Base-by-base conservation (phyloP, 768 basidiomycete species). In the Mycena polygramma region DNA sequence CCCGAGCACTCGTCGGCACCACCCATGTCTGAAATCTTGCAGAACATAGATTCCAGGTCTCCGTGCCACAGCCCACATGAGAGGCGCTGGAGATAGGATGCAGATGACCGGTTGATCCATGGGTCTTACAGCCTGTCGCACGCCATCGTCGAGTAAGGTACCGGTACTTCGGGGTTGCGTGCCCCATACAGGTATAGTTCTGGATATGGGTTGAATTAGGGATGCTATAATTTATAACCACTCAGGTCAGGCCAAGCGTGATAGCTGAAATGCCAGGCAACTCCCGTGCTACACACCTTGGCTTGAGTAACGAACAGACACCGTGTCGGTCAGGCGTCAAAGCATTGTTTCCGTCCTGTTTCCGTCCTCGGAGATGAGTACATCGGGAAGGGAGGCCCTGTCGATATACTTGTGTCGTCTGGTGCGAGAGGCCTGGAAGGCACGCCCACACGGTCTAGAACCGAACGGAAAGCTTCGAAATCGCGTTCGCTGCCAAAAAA, bases 1-100 rank as follows among this genome's bases (percentile, higher is more conserved):
- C 9, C 79, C 52, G 82, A 83, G 67, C 83, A 81, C 20, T 85
- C 81, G 61, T 85, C 84, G 43, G 80, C 77, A 74, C 81, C 79
- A 46, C 52, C 80, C 73, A 67, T 58, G 68, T 66, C 76, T 41
- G 51, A 70, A 61, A 14, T 52, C 14, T 8, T 70, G 68, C 7
- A 43, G 8, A n/a, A 43, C 15, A 45, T 26, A 36, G 36, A 43
- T 54, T 58, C 61, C 68, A 15, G 60, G 60, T 30, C 26, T 74
- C 55, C 59, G 68, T 71, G 57, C 63, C 64, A 68, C 5, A 77
- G 72, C 43, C 59, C 73, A 70, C 72, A 75, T 68, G 74, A 30
- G 15, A 17, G 55, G 60, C 15, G 22, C 55, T 63, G 60, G 54
- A 51, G 61, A 57, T 68, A 68, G 67, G 61, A 62, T 41, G 67